Conservation (phyloP, 2,329 filamentous ascomycete species). For the Paecilomyces sp. region DNA sequence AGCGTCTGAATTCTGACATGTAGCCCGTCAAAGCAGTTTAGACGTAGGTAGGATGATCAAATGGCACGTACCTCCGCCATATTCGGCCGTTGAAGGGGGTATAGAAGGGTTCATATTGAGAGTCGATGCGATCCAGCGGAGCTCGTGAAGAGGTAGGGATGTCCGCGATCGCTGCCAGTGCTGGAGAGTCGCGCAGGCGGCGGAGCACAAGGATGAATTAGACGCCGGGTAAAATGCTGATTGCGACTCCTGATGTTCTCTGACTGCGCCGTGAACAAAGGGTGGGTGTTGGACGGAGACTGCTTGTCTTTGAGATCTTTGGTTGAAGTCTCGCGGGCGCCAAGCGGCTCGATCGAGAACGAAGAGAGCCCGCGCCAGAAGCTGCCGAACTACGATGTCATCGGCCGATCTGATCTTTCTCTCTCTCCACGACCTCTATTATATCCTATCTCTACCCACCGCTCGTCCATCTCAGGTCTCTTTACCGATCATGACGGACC, state of each 20-base stretch:
- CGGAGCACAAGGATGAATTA: not conserved
- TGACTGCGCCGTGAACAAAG: not conserved
- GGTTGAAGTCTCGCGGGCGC: not conserved
- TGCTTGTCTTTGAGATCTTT: not conserved
- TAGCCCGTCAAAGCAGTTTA: not conserved
- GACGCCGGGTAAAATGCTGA: not conserved
- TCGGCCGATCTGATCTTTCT: not conserved
- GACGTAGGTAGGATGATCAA: slow-evolving; percentile 5
- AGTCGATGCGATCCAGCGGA: not conserved
- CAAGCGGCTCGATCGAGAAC: not conserved
- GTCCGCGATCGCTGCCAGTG: not conserved
- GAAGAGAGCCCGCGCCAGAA: not conserved
- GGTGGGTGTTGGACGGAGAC: not conserved
- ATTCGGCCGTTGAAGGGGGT: slow-evolving; percentile 40
- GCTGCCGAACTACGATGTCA: not conserved
- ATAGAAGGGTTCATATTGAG: slow-evolving; percentile 35
- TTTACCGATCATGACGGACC: slow-evolving; percentile 9
- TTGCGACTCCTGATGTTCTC: not conserved
- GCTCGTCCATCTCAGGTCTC: not conserved
- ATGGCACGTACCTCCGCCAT: slow-evolving; percentile 40
- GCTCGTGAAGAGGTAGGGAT: not conserved
- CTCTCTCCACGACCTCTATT: not conserved
- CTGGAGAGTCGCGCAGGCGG: not conserved
- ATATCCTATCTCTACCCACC: not conserved
- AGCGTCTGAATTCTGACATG: slow-evolving; percentile 1